These are phyloP conservation scores for Periglandula ipomoeae DNA, from an alignment of 2,329 filamentous ascomycete species.

Conservation along the genomic window DNA sequence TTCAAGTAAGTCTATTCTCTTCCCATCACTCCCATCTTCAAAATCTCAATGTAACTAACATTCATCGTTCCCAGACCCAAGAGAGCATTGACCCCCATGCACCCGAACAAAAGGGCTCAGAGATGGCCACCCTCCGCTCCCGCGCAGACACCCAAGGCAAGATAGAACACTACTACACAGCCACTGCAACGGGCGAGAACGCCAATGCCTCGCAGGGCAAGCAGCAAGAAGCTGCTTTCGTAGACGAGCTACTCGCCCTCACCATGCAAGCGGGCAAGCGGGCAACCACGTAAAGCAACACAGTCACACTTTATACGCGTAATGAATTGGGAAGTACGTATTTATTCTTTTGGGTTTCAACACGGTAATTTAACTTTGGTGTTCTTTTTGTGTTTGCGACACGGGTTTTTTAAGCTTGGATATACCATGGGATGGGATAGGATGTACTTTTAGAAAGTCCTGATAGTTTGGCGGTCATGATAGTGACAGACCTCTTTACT, in stretches of 20 bases:
- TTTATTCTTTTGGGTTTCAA: too few relatives aligned
- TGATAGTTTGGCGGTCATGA: too few relatives aligned
- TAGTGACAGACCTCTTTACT: too few relatives aligned
- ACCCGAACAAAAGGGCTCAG: not conserved
- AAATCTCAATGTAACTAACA: not conserved
- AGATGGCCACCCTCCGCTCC: not conserved
- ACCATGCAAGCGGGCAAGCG: conserved; percentile 12
- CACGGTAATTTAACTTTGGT: too few relatives aligned
- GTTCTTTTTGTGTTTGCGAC: too few relatives aligned
- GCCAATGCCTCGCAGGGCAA: not conserved
- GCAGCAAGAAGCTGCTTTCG: conserved; percentile 9
- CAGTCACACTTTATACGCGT: too few relatives aligned
- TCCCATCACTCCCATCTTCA: not conserved
- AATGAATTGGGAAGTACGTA: too few relatives aligned
- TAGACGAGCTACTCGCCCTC: conserved; percentile 14
- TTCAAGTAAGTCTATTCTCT: conserved; percentile 12
- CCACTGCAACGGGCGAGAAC: conserved; percentile 8
- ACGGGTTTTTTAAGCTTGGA: not conserved
- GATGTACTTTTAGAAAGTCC: not conserved
- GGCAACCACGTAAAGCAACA: not conserved
- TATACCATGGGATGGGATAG: not conserved
- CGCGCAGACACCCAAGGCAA: conserved; percentile 1
- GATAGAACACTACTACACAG: conserved; percentile 6
- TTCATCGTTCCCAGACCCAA: not conserved
- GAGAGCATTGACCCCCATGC: too few relatives aligned